Evolutionary conservation across 2,329 filamentous ascomycete genomes (phyloP).

Genomic region (Aspergillus felis): DNA sequence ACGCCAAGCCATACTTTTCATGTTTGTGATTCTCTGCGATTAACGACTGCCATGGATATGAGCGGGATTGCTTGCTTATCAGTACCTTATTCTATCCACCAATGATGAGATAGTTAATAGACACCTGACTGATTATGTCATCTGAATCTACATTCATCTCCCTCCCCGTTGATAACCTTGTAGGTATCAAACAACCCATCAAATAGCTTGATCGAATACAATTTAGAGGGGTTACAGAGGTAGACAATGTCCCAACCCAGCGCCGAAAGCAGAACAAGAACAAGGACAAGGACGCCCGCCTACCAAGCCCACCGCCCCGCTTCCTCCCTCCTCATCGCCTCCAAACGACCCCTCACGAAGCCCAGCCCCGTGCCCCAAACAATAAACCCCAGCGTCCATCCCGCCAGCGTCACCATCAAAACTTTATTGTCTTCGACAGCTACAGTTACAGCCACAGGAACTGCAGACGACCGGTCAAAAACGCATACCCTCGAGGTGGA

Average conservation of each 20-base stretch:
- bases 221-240: background rate
- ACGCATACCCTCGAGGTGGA: slow-evolving; percentile 26
- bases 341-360: slow-evolving; percentile 22
- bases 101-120: background rate
- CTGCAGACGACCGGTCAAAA: background rate
- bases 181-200: background rate
- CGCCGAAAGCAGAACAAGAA: background rate
- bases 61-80: background rate
- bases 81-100: background rate
- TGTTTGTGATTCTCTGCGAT: background rate
- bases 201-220: background rate
- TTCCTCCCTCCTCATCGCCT: slow-evolving; percentile 20
- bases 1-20: background rate
- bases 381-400: slow-evolving; percentile 19
- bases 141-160: background rate
- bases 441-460: background rate
- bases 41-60: background rate
- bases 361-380: slow-evolving; percentile 8
- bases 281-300: slow-evolving; percentile 2
- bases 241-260: background rate
- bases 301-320: slow-evolving; percentile 6
- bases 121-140: background rate
- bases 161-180: background rate
- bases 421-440: background rate
- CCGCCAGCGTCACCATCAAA: background rate